Evolutionary conservation across 2,329 filamentous ascomycete species (phyloP).

Genomic region (Lachnellula cervina): DNA sequence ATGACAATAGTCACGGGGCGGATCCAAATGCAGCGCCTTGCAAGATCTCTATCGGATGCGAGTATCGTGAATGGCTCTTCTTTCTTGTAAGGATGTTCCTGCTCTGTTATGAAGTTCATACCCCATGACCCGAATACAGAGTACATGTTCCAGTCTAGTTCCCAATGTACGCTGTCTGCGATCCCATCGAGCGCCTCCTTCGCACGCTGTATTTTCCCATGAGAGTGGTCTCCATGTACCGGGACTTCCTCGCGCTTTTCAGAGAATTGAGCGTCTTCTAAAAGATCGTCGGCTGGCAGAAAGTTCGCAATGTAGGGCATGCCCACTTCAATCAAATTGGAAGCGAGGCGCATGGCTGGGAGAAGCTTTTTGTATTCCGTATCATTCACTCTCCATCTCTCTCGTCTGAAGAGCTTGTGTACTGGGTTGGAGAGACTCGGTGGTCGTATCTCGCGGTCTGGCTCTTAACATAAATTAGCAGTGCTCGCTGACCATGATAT

Average conservation of each 20-base stretch:
- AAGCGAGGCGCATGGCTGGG: constrained; percentile 25
- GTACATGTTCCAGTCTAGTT: constrained; percentile 19
- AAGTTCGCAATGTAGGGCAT: constrained; percentile 23
- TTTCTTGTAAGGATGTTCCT: constrained; percentile 5
- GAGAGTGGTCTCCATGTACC: not conserved
- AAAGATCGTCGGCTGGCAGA: constrained; percentile 15
- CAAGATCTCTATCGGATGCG: constrained; percentile 8
- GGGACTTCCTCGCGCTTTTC: not conserved
- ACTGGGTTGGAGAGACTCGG: constrained; percentile 7
- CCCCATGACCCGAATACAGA: constrained; percentile 12
- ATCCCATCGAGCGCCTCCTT: constrained; percentile 16
- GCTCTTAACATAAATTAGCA: constrained; percentile 6
- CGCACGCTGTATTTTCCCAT: constrained; percentile 1
- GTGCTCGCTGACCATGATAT: not conserved
- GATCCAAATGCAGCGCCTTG: constrained; percentile 3
- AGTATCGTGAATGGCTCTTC: constrained; percentile 1
- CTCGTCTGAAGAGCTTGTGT: constrained; percentile 16
- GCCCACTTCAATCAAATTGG: constrained; percentile 18
- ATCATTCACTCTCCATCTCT: constrained; percentile 16
- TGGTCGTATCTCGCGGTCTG: not conserved
- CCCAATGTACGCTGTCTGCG: constrained; percentile 19
- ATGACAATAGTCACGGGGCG: constrained; percentile 22
- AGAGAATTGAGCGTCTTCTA: not conserved
- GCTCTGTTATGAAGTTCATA: constrained; percentile 11
- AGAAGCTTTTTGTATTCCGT: constrained; percentile 19